Evolutionary conservation across 495 filamentous ascomycete species (phyloP).

Genomic region (Trichoderma reesei): DNA sequence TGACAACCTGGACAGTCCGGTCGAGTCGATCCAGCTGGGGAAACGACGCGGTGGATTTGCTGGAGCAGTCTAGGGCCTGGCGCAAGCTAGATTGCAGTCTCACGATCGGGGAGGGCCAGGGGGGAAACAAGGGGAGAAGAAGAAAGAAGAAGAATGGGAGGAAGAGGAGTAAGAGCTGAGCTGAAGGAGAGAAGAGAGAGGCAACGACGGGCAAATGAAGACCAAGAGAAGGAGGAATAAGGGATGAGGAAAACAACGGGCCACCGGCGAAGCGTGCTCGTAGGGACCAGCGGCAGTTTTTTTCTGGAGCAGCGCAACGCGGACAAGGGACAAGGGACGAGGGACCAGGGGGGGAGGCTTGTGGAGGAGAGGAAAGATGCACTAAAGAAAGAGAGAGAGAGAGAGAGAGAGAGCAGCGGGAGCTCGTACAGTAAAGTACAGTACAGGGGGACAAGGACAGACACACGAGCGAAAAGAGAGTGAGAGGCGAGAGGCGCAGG

Average conservation of each 20-base stretch:
- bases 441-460: not conserved
- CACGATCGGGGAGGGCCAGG: slow-evolving; percentile 20
- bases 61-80: slow-evolving; percentile 13
- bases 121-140: too few species aligned
- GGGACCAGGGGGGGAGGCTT: too few species aligned
- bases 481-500: too few species aligned
- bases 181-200: slow-evolving; percentile 24
- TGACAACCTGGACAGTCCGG: not conserved
- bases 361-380: slow-evolving; percentile 1
- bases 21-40: slow-evolving; percentile 11
- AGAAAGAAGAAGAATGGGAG: slow-evolving; percentile 21
- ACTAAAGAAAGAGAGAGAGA: slow-evolving; percentile 15
- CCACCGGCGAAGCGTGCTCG: slow-evolving; percentile 18
- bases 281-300: slow-evolving; percentile 12
- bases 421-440: slow-evolving; percentile 1
- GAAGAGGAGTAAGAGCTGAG: slow-evolving; percentile 23
- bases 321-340: not conserved
- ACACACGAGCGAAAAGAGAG: slow-evolving; percentile 14
- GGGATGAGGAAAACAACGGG: slow-evolving; percentile 11
- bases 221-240: not conserved
- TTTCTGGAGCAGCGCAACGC: slow-evolving; percentile 6
- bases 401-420: slow-evolving; percentile 17
- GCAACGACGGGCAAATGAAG: slow-evolving; percentile 12
- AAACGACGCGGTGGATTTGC: slow-evolving; percentile 4
- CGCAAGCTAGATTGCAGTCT: not conserved